These are phyloP conservation scores for Xanthoconium separans DNA, from an alignment of 1,284 basidiomycete species.

Conservation along the genomic window DNA sequence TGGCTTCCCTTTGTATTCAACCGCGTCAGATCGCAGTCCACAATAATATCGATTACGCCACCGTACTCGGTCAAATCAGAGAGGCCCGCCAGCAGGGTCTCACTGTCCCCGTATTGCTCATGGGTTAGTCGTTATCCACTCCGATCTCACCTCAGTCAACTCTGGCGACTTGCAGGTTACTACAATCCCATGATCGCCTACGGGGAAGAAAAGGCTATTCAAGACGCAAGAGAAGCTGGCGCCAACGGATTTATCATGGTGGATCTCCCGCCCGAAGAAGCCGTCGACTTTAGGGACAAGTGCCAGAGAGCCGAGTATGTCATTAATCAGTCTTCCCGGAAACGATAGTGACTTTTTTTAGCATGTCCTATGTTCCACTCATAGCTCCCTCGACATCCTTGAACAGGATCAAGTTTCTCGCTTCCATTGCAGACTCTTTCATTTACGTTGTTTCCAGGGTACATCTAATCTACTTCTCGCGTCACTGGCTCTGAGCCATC, in stretches of 20 bases:
- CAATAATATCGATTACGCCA: slow-evolving; percentile 75
- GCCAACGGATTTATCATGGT: slow-evolving; percentile 98
- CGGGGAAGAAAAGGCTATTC: slow-evolving; percentile 91
- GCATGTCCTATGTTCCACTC: slow-evolving; percentile 94
- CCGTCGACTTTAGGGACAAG: slow-evolving; percentile 84
- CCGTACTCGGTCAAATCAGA: slow-evolving; percentile 73
- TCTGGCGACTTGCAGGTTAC: slow-evolving; percentile 61
- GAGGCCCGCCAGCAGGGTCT: slow-evolving; percentile 84
- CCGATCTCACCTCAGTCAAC: not conserved
- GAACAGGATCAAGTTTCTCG: slow-evolving; percentile 86
- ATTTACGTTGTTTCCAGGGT: slow-evolving; percentile 81
- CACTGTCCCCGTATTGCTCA: slow-evolving; percentile 85
- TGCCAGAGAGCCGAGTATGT: slow-evolving; percentile 79
- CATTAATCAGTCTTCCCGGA: not conserved
- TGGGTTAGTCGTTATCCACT: slow-evolving; percentile 58
- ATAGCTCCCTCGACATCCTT: slow-evolving; percentile 93
- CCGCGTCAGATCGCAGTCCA: slow-evolving; percentile 73
- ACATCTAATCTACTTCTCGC: not conserved
- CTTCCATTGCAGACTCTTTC: slow-evolving; percentile 94
- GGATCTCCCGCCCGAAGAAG: slow-evolving; percentile 97
- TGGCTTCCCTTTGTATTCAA: not conserved
- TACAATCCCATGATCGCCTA: slow-evolving; percentile 96
- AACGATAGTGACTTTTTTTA: slow-evolving; percentile 3
- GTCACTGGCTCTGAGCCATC: slow-evolving; percentile 4
- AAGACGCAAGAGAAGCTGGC: slow-evolving; percentile 84